phyloP scores from a whole-genome alignment of 257 asterid genomes.

The Henckelia pumila region DNA sequence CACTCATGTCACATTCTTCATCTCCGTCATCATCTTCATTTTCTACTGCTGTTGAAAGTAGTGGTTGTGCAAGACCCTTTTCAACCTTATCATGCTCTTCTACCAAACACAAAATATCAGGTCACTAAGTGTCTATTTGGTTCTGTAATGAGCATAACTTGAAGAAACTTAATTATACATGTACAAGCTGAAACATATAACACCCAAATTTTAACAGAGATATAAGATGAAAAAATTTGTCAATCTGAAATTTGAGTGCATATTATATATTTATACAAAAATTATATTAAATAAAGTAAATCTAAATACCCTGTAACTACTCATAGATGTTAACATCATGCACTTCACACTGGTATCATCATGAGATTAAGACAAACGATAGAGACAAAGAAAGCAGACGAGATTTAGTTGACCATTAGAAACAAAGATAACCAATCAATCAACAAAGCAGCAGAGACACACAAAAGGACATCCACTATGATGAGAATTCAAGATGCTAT shows the following conservation, averaged over 20 bases:
- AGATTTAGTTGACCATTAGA: background rate
- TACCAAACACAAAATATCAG: slow-evolving; percentile 31
- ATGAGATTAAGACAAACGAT: background rate
- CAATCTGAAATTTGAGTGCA: slow-evolving; percentile 1
- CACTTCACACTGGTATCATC: background rate
- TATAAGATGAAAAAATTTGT: background rate
- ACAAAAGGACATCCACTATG: too few relatives aligned
- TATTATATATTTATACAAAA: background rate
- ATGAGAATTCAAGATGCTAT: too few relatives aligned
- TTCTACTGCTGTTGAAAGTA: slow-evolving; percentile 52
- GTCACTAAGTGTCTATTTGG: background rate
- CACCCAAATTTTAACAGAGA: background rate
- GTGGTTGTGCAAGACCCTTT: slow-evolving; percentile 76
- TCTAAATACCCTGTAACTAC: background rate
- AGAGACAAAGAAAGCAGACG: background rate
- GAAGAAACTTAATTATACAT: background rate
- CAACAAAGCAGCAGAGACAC: background rate
- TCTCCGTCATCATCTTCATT: slow-evolving; percentile 60
- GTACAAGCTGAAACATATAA: slow-evolving; percentile 6
- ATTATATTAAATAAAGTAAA: background rate
- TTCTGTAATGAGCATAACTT: background rate
- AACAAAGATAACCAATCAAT: background rate
- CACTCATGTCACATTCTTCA: slow-evolving; percentile 77
- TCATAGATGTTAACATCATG: background rate
- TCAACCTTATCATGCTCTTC: slow-evolving; percentile 63